Evolutionary conservation across 495 filamentous ascomycete species (phyloP), one percentile per base, ranked within the genome.

Genomic region (Beverwykella pulmonaria): DNA sequence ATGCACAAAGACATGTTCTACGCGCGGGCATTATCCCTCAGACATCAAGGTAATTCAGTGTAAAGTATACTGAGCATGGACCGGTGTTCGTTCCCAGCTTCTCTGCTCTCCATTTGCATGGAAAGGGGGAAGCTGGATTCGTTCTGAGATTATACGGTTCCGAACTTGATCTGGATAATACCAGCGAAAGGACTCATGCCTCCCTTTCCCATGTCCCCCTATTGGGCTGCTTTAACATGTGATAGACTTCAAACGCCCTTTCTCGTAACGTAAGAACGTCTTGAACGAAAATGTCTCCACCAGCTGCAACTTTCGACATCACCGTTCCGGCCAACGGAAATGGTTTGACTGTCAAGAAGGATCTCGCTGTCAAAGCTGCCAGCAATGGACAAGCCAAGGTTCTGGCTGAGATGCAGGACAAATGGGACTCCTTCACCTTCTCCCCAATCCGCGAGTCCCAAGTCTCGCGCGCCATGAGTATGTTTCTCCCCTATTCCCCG

Each of bases 101-200:
- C 1, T 34, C 44, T 22, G 17, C 53, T 62, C 30, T 53, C 41
- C 23, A 49, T 30, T 58, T 53, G 68, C 68, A 67, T 56, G 20
- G 14, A 48, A 25, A 48, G 63, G 62, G 61, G 68, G 59, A 55
- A 65, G 6, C 46, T 76, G 79, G 77, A 76, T 80, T 84, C 81
- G 82, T 84, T 86, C 91, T 94, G 92, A 96, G 89, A 96, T 88
- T 84, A 94, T 88, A 96, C 92, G 91, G 92, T 87, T 80, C 74
- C 8, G 76, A 93, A 96, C 91, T 93, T 94, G 91, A 96, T 93
- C 91, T 91, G 90, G 91, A 92, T 92, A 96, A 94, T 93, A 89
- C 91, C 90, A 92, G 92, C 92, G 91, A 90, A 92, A 94, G 90
- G 89, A 93, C 91, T 90, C 92, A 93, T 91, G 90, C 70, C 92